Conservation (phyloP, 2,329 filamentous ascomycete genomes). For the Blastomyces silverae region DNA sequence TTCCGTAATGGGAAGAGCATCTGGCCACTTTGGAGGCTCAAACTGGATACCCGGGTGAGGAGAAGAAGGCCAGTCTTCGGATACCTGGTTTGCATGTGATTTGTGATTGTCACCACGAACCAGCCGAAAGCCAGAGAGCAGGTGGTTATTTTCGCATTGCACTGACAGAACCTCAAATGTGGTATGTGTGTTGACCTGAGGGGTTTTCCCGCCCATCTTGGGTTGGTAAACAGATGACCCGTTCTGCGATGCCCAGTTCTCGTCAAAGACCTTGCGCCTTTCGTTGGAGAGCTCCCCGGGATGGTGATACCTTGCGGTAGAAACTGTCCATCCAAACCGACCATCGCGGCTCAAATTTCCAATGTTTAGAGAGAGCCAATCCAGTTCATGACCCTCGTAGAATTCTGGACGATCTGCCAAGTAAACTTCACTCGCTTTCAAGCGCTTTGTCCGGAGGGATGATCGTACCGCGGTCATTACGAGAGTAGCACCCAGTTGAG, state of each 20-base stretch:
- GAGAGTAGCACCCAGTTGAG: slow-evolving; percentile 21
- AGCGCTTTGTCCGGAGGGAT: slow-evolving; percentile 17
- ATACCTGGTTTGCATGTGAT: neutral
- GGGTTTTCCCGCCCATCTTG: neutral
- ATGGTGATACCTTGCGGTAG: neutral
- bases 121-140: neutral
- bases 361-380: slow-evolving; percentile 12
- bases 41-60: neutral
- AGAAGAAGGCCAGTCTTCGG: neutral
- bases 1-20: neutral
- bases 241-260: neutral
- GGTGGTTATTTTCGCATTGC: neutral
- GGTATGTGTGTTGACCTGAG: neutral
- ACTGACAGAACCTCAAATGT: neutral
- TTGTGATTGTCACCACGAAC: neutral
- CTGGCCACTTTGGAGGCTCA: neutral
- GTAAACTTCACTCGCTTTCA: neutral
- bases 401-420: slow-evolving; percentile 8
- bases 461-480: slow-evolving; percentile 23
- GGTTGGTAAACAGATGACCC: neutral
- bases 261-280: neutral
- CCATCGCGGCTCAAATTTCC: neutral
- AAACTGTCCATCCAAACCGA: slow-evolving; percentile 4
- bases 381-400: slow-evolving; percentile 6
- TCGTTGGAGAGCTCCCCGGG: neutral